phyloP scores from a whole-genome alignment of 805 yeast species.

The Ogataea allantospora region DNA sequence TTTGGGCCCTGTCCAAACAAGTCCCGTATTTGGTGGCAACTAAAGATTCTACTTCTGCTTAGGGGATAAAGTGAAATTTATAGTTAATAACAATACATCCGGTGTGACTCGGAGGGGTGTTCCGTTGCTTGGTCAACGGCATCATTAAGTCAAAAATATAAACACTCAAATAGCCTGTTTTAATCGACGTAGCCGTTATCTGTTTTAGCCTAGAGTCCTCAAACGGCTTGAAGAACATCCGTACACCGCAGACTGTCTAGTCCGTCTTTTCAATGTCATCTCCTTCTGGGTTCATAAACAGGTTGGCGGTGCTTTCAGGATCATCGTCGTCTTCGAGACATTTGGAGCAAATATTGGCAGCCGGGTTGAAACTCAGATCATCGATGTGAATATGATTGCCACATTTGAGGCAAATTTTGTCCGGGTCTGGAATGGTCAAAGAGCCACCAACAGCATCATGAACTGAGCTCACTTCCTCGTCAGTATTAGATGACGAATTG shows the following conservation, averaged over 20 bases:
- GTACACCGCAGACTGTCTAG: constrained; percentile 3
- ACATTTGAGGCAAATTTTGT: constrained; percentile 29
- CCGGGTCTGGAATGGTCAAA: constrained; percentile 28
- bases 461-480: constrained; percentile 13
- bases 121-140: too few relatives aligned
- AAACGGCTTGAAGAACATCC: constrained; percentile 2
- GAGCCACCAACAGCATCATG: constrained; percentile 25
- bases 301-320: constrained; percentile 19
- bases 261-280: constrained; percentile 16
- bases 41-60: neutral
- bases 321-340: constrained; percentile 21
- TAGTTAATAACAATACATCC: neutral
- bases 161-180: neutral
- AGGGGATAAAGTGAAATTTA: neutral
- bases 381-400: constrained; percentile 29
- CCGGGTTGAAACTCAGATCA: constrained; percentile 28
- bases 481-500: constrained; percentile 14
- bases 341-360: constrained; percentile 28
- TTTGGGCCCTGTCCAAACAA: constrained; percentile 1
- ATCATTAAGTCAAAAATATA: too few relatives aligned
- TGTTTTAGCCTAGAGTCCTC: neutral
- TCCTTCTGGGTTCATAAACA: constrained; percentile 28
- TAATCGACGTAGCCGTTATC: neutral
- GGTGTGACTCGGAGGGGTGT: too few relatives aligned
- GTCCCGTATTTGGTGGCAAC: neutral